Conservation (phyloP, 257 asterid genomes). For the Scutellaria baicalensis region DNA sequence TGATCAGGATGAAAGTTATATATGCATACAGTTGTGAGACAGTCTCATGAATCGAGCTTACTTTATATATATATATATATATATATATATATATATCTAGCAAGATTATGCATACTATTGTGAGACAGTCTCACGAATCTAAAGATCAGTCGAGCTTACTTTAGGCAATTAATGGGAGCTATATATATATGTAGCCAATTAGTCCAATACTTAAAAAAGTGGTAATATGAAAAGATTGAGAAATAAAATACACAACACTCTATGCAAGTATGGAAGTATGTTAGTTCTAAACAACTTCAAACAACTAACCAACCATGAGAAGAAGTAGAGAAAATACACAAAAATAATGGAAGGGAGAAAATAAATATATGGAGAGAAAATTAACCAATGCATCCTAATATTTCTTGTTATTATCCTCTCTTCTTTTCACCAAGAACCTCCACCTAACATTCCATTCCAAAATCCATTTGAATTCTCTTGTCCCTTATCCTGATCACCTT, state of each 20-base stretch:
- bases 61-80: constrained; percentile 1
- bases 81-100: too few species aligned
- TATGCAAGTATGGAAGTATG: constrained; percentile 18
- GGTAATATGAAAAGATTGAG: not conserved
- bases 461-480: constrained; percentile 48
- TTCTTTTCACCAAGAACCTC: constrained; percentile 42
- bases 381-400: not conserved
- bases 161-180: constrained; percentile 8
- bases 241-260: constrained; percentile 11
- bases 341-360: not conserved
- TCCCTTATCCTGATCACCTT: constrained; percentile 34
- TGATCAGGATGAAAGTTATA: not conserved
- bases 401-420: not conserved
- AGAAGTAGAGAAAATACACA: not conserved
- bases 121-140: too few species aligned
- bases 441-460: constrained; percentile 71
- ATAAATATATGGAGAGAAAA: not conserved
- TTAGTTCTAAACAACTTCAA: constrained; percentile 31
- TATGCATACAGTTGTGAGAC: too few species aligned
- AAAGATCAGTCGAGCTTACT: constrained; percentile 7
- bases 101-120: too few species aligned
- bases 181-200: constrained; percentile 3
- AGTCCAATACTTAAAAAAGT: not conserved
- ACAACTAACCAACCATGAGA: constrained; percentile 28
- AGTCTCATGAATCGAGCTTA: not conserved